A percentile compares a stretch with the other conserved stretches of the same genome.
Conservation (phyloP, 2,329 filamentous ascomycete species). For the Colletotrichum liriopes region DNA sequence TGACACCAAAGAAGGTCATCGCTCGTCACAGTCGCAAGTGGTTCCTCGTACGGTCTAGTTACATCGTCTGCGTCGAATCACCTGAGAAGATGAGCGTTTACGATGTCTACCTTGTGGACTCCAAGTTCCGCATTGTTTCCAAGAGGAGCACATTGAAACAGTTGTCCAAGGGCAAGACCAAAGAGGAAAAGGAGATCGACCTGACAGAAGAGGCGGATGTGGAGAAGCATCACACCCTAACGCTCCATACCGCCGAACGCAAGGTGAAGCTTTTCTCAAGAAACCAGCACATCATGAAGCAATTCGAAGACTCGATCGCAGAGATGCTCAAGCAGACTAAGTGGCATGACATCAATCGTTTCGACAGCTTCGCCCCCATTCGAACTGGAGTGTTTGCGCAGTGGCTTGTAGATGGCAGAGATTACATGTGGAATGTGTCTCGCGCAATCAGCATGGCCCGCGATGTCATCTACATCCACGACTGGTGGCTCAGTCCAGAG, state of each 20-base stretch:
- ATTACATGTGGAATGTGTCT: slow-evolving; percentile 99
- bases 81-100: slow-evolving; percentile 99
- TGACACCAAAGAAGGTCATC: slow-evolving; percentile 85
- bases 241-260: slow-evolving; percentile 91
- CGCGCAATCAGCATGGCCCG: slow-evolving; percentile 96
- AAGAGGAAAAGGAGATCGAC: slow-evolving; percentile 71
- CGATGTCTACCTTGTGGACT: slow-evolving; percentile 97
- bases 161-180: slow-evolving; percentile 59
- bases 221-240: slow-evolving; percentile 85
- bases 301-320: slow-evolving; percentile 94
- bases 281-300: slow-evolving; percentile 89
- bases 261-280: slow-evolving; percentile 92
- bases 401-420: slow-evolving; percentile 96
- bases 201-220: slow-evolving; percentile 55
- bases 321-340: slow-evolving; percentile 87
- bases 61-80: slow-evolving; percentile 97
- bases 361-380: slow-evolving; percentile 94
- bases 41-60: slow-evolving; percentile 98
- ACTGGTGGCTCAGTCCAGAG: slow-evolving; percentile 99
- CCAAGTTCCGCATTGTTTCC: slow-evolving; percentile 85
- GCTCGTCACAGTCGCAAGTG: slow-evolving; percentile 92
- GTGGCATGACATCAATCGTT: slow-evolving; percentile 89
- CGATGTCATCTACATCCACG: slow-evolving; percentile 98
- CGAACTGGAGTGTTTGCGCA: slow-evolving; percentile 90
- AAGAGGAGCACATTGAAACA: slow-evolving; percentile 74